A percentile compares a stretch with the other conserved stretches of the same genome.
Conservation (phyloP, 768 basidiomycete genomes). For the Megacollybia marginata region DNA sequence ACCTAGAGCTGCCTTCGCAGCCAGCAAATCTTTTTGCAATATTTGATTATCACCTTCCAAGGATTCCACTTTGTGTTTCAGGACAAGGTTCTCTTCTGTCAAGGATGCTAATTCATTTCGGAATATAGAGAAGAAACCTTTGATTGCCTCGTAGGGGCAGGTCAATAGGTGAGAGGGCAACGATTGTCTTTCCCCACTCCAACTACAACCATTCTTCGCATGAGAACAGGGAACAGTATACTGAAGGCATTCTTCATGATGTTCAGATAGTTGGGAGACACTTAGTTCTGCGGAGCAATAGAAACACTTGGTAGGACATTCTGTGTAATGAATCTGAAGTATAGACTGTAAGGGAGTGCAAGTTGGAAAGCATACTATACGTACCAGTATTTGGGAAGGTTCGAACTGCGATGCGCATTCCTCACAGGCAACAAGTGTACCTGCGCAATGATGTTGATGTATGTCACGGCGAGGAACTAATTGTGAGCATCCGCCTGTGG, state of each 20-base stretch:
- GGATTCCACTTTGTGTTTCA: constrained; percentile 50
- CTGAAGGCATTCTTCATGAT: constrained; percentile 31
- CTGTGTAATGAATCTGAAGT: constrained; percentile 27
- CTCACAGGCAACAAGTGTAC: constrained; percentile 30
- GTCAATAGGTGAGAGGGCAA: constrained; percentile 29
- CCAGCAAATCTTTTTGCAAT: constrained; percentile 49
- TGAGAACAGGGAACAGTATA: constrained; percentile 37
- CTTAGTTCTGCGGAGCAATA: constrained; percentile 31
- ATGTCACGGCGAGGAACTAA: constrained; percentile 38
- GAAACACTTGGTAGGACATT: constrained; percentile 33
- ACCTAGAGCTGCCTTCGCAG: constrained; percentile 50
- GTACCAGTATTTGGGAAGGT: constrained; percentile 5
- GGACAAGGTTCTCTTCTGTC: constrained; percentile 55
- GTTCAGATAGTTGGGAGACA: constrained; percentile 25
- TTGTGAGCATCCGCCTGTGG: constrained; percentile 37
- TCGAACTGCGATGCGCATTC: constrained; percentile 27
- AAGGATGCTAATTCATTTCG: constrained; percentile 32
- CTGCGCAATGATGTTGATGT: constrained; percentile 28
- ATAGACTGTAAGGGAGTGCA: too few relatives aligned
- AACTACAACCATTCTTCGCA: constrained; percentile 42
- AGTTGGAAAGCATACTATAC: background rate
- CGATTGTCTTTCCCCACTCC: constrained; percentile 36
- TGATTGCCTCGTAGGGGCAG: constrained; percentile 56
- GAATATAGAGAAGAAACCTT: constrained; percentile 48
- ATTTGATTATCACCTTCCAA: constrained; percentile 49